Base-by-base conservation (phyloP, 2,329 filamentous ascomycete genomes). In the Colletotrichum brevisporum region DNA sequence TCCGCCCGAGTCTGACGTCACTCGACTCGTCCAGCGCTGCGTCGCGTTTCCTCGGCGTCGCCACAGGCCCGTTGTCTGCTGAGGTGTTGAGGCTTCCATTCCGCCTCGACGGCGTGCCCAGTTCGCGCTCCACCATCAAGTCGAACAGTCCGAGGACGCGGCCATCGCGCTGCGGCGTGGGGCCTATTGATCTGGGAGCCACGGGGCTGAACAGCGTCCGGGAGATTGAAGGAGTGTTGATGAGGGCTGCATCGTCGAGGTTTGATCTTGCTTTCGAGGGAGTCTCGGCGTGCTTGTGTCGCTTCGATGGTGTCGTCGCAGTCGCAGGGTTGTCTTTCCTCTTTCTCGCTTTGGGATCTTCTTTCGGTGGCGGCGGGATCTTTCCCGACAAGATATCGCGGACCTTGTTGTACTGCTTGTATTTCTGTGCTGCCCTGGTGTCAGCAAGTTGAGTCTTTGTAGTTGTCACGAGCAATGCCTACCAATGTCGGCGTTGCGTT, bases 121-220 rank as follows among this genome's bases (percentile, higher is more conserved):
- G 78, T 24, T 84, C 83, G 50, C 83, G 82, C 65, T 87, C 84
- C 27, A 83, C 81, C 8, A 94, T 81, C 12, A 92, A 80, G 75
- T 95, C 93, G 76, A 96, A 96, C 18, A 96, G 81, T 5, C 93
- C 92, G 2, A 96, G 84, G 1, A 94, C 90, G 21, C 89, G 88
- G 31, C 93, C 93, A 77, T 95, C 92, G 70, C 90, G 89, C 75
- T 95, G 93, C 3, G 93, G 93, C 13, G 93, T 96, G 1, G 93
- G 93, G 2, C 92, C 92, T 70, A 96, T 87, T 1, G 85, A 87
- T 5, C 88, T 89, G 2, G 88, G 88, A 12, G 85, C 83, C 0
- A 80, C 80, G 1, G 89, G 88, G 65, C 88, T 89, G 75, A 91
- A 91, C 6, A 91, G 82, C 67, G 85, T 89, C 36, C 89, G 83